phyloP scores from a whole-genome alignment of 345 rosid genomes.

The Diplotaxis tenuifolia region DNA sequence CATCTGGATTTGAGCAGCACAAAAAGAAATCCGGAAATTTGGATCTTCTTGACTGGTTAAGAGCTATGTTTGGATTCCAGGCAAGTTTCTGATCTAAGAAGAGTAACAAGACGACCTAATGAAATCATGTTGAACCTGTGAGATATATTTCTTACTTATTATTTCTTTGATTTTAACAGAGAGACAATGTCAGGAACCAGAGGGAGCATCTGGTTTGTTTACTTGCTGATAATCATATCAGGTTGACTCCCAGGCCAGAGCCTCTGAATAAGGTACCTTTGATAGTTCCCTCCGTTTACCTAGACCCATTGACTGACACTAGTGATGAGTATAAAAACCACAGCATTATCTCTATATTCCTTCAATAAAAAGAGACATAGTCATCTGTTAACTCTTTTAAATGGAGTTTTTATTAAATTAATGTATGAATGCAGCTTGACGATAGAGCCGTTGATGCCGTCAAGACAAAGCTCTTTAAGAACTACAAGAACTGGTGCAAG shows the following conservation, averaged over 20 bases:
- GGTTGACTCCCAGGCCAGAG: slow-evolving; percentile 86
- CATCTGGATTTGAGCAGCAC: slow-evolving; percentile 74
- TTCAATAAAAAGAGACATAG: not conserved
- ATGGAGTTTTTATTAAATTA: not conserved
- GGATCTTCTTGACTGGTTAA: slow-evolving; percentile 94
- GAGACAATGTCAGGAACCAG: slow-evolving; percentile 91
- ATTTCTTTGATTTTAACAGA: slow-evolving; percentile 47
- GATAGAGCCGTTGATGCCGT: slow-evolving; percentile 93
- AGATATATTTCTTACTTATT: slow-evolving; percentile 18
- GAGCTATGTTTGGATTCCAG: slow-evolving; percentile 99
- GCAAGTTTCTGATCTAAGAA: slow-evolving; percentile 41
- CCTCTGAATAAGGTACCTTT: slow-evolving; percentile 77
- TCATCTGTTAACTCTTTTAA: slow-evolving; percentile 8
- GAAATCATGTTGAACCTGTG: slow-evolving; percentile 4
- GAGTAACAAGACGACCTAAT: not conserved
- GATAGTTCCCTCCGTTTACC: slow-evolving; percentile 1
- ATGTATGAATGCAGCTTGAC: slow-evolving; percentile 65
- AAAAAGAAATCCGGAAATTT: slow-evolving; percentile 82
- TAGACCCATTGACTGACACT: slow-evolving; percentile 10
- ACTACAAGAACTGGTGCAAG: slow-evolving; percentile 94
- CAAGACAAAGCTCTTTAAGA: slow-evolving; percentile 82
- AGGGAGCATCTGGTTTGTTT: slow-evolving; percentile 91
- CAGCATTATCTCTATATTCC: not conserved
- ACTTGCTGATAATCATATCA: slow-evolving; percentile 80
- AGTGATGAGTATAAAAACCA: slow-evolving; percentile 6